Conservation (phyloP, 495 filamentous ascomycete genomes). For the Arthonia radiata region DNA sequence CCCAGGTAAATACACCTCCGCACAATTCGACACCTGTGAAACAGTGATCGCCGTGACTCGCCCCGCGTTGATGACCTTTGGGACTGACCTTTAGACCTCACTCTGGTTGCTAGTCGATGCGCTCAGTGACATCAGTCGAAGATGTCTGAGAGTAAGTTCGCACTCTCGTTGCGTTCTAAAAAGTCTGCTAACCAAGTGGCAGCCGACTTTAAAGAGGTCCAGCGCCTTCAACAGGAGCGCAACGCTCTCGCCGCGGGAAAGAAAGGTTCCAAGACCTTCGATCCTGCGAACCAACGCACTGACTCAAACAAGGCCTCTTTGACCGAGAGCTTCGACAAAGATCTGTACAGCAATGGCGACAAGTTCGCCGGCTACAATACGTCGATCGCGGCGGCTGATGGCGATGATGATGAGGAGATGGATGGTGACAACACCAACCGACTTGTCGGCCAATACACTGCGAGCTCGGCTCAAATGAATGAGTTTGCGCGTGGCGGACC, state of each 20-base stretch:
- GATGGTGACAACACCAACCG: constrained; percentile 48
- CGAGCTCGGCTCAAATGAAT: constrained; percentile 69
- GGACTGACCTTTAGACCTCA: too few relatives aligned
- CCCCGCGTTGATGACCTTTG: too few relatives aligned
- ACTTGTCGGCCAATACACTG: constrained; percentile 92
- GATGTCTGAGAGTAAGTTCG: too few relatives aligned
- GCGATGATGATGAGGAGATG: constrained; percentile 64
- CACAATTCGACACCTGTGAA: too few relatives aligned
- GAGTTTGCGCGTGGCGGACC: constrained; percentile 73
- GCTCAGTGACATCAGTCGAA: too few relatives aligned
- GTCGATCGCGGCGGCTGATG: constrained; percentile 51
- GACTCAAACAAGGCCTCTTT: constrained; percentile 91
- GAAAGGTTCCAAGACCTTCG: constrained; percentile 73
- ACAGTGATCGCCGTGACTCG: too few relatives aligned
- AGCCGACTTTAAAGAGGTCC: constrained; percentile 66
- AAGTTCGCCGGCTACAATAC: constrained; percentile 82
- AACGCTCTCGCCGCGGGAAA: constrained; percentile 60
- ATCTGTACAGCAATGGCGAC: constrained; percentile 70
- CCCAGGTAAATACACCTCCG: too few relatives aligned
- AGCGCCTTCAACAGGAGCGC: constrained; percentile 72
- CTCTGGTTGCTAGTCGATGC: too few relatives aligned
- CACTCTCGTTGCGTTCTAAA: too few relatives aligned
- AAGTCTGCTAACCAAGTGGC: too few relatives aligned
- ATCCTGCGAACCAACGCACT: constrained; percentile 66
- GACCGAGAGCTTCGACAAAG: constrained; percentile 82